Evolutionary conservation across 495 filamentous ascomycete species (phyloP), one percentile per base, ranked within the genome.

Genomic region (Pyrenopolyporus hunteri): DNA sequence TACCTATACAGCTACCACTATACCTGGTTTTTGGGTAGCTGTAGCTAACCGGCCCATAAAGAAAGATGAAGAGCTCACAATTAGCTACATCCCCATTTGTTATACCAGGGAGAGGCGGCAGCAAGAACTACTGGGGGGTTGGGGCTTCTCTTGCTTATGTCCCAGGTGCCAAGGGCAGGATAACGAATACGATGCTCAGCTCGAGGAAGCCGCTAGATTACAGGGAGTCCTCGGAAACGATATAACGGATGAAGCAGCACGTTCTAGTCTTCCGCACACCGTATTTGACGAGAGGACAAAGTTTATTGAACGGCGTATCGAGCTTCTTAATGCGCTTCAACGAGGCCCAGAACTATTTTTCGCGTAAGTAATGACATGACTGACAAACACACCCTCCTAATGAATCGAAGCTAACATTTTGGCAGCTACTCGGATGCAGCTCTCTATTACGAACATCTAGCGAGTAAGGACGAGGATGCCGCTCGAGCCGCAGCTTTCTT

Each of bases 261-360:
- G n/a, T n/a, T n/a, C n/a, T n/a, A n/a, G n/a, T n/a, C n/a, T n/a
- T n/a, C n/a, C n/a, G n/a, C n/a, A n/a, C n/a, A n/a, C n/a, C n/a
- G n/a, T n/a, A n/a, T n/a, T n/a, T n/a, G n/a, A n/a, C n/a, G n/a
- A n/a, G n/a, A n/a, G n/a, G n/a, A n/a, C n/a, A n/a, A n/a, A n/a
- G 10, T 20, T 17, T n/a, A 28, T 36, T 28, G 7, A 40, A 4
- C 32, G 23, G 11, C 46, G 59, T 4, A 1, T 33, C 8, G 10
- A 16, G 9, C 2, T 39, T 17, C 36, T 63, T 29, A 14, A 26
- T 9, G 1, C n/a, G 2, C 25, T 59, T 3, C 6, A 16, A 0
- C 49, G 47, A 55, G 4, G 4, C 10, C 20, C n/a, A 7, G 53
- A 48, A 10, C 39, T 59, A 39, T 64, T 16, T 35, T 64, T 64